Evolutionary conservation across 2,329 filamentous ascomycete genomes (phyloP), one percentile per base, ranked within the genome.

Genomic region (Penicillium aurantiogriseum): DNA sequence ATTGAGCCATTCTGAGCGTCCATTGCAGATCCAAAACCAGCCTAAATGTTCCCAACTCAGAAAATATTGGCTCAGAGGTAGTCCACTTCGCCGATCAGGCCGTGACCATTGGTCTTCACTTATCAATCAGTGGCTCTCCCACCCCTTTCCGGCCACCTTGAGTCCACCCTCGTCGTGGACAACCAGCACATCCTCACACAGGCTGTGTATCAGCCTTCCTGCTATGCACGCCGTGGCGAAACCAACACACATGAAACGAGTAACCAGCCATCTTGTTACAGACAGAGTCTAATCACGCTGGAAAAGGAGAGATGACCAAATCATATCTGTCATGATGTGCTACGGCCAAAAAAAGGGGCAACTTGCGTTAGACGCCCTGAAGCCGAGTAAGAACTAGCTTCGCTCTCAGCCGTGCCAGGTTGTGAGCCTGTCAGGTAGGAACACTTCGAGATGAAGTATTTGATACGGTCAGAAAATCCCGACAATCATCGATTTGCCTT

Each of bases 381-480:
- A 19, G 40, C 31, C 17, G 40, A 36, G 43, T 47, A 29, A 21
- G 29, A 47, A 25, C 7, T 35, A 17, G 6, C 7, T 17, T 11
- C 11, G 17, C 6, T 25, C 23, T 55, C 11, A 23, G 43, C 17
- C 42, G 33, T 33, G 50, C 11, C 27, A 48, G 40, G 31, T 35
- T 19, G 4, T 6, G 9, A 47, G 35, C 35, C n/a, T 47, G 42
- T 46, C 19, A 60, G 23, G 48, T 40, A 42, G 10, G 40, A 44
- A 47, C 17, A 9, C 58, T 55, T 47, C 29, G 36, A 39, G 29
- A 13, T 2, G 19, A 40, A 23, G 17, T 5, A 31, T 42, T 21
- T 56, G 59, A 63, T 62, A 57, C 51, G 39, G 53, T 59, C 57
- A 60, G 59, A 27, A 55, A 53, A 59, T 47, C 47, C 23, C 51